These are phyloP conservation scores for Cymbopogon flexuosus DNA, from an alignment of 202 grass and related monocot genomes.

Conservation along the genomic window DNA sequence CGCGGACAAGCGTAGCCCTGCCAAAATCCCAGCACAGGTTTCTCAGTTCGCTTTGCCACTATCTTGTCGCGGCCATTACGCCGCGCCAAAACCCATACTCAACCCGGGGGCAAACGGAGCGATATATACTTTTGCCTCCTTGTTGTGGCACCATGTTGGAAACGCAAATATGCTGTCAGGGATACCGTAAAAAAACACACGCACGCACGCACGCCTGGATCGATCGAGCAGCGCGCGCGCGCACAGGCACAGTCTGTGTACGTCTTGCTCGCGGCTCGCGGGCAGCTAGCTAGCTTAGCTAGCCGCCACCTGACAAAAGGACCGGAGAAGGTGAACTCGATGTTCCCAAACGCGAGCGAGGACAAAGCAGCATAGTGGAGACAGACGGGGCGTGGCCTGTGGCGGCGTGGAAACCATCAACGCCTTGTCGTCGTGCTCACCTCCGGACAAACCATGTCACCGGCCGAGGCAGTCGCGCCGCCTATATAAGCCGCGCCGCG, in stretches of 20 bases:
- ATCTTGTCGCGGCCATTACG: background rate
- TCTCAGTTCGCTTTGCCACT: constrained; percentile 32
- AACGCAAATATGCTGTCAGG: constrained; percentile 13
- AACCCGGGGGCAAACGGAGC: background rate
- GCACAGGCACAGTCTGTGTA: no score
- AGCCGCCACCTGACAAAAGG: no score
- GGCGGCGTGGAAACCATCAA: constrained; percentile 17
- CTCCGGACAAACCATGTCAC: background rate
- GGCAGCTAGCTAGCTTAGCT: no score
- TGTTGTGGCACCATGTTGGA: background rate
- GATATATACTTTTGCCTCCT: background rate
- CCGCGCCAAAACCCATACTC: background rate
- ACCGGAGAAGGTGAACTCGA: no score
- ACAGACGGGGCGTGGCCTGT: no score
- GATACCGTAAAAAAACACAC: background rate
- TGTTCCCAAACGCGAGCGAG: no score
- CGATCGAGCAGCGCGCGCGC: background rate
- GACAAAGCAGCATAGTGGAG: no score
- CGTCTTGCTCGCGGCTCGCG: no score
- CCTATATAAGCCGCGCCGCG: background rate
- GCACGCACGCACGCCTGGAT: no score
- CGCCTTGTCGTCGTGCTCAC: background rate
- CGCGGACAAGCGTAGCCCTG: background rate
- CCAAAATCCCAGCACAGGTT: constrained; percentile 22
- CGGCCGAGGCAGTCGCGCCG: background rate